Evolutionary conservation across 148 eudicot genomes (phyloP).

Genomic region (Talinum fruticosum): DNA sequence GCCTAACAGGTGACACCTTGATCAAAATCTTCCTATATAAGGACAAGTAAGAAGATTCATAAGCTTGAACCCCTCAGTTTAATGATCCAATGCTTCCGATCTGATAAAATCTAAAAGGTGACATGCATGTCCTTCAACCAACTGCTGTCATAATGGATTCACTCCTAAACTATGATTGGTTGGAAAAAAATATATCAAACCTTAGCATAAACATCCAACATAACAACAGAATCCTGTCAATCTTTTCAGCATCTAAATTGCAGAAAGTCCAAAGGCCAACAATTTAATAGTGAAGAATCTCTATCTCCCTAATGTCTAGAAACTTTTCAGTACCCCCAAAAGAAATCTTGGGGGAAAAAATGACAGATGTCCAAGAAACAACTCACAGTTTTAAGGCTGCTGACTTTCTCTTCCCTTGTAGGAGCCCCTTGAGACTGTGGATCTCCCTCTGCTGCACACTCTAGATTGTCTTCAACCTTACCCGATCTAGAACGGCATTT

Average conservation of each 20-base stretch:
- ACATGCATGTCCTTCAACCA: not conserved
- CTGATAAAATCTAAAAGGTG: not conserved
- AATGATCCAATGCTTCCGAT: not conserved
- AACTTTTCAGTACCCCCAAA: not conserved
- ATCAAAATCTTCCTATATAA: not conserved
- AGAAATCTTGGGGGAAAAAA: not conserved
- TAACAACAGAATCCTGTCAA: not conserved
- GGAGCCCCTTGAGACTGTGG: constrained; percentile 78
- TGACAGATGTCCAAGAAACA: not conserved
- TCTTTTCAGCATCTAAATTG: not conserved
- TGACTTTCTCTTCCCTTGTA: constrained; percentile 94
- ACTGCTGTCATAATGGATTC: not conserved
- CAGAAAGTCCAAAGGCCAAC: not conserved
- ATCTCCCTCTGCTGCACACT: constrained; percentile 83
- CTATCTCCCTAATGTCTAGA: not conserved
- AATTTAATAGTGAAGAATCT: not conserved
- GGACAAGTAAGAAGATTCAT: not conserved
- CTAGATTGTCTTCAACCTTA: constrained; percentile 69
- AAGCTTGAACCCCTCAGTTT: not conserved
- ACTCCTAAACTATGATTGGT: not conserved
- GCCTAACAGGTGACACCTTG: not conserved
- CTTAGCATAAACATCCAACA: not conserved
- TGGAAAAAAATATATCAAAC: constrained; percentile 3
- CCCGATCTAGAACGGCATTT: constrained; percentile 69
- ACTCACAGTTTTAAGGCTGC: constrained; percentile 96